Evolutionary conservation across 2,329 filamentous ascomycete species (phyloP), one percentile per base, ranked within the genome.

Genomic region (Diplodia corticola): DNA sequence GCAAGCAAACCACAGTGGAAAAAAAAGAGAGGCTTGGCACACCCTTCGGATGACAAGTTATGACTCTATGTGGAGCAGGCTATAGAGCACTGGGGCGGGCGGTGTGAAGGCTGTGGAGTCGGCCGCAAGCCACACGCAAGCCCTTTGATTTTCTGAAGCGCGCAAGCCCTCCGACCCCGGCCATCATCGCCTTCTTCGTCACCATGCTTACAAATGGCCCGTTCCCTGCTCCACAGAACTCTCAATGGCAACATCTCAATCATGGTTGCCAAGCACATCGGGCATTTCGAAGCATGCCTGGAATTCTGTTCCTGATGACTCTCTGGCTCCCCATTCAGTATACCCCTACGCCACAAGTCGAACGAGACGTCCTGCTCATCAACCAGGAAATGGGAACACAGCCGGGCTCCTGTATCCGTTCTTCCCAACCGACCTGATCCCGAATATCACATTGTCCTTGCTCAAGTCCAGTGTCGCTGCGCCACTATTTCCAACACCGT

Each of bases 361-460:
- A 7, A n/a, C 37, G 1, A n/a, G 15, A 44, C 4, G 1, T 3
- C 40, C 40, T 44, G n/a, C 24, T 33, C 17, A 48, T 51, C 24
- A 44, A 22, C 35, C 22, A 28, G 80, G 77, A 66, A 81, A 76
- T 3, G 80, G 80, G 70, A 80, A 81, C 2, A 79, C 78, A 61
- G 81, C 82, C 4, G 81, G 82, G 71, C 81, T 83, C 74, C 79
- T 83, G 65, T 79, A 81, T n/a, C 83, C 83, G 72, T 83, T 81
- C 67, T 69, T 77, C 0, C 82, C 82, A 4, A 84, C 82, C 22
- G 83, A 78, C 68, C 85, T 76, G 0, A 87, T 78, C 0, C 86
- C 85, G 74, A 87, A 86, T 26, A 85, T 80, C 13, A 85, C 82
- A 74, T 86, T 85, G 68, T 88, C 85, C 74, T 86, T 86, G 65